These are phyloP conservation scores for Glarea lozoyensis DNA, from an alignment of 495 filamentous ascomycete species.

Conservation along the genomic window DNA sequence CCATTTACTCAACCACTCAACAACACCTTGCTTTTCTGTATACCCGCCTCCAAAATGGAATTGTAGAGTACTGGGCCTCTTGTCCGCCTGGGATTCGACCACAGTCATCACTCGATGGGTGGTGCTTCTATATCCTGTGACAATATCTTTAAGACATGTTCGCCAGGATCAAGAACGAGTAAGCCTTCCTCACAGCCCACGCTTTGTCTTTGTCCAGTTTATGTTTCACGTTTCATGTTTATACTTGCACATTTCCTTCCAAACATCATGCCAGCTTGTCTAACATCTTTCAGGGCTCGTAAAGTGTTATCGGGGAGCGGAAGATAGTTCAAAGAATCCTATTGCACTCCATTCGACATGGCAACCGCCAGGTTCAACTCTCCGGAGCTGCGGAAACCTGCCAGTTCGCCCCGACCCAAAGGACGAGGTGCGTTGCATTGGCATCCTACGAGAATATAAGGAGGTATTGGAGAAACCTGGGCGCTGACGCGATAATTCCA, in stretches of 20 bases:
- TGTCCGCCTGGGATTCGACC: no score
- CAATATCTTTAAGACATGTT: conserved; percentile 27
- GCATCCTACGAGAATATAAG: neutral
- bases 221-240: no score
- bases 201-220: neutral
- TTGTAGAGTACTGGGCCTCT: no score
- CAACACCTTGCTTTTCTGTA: neutral
- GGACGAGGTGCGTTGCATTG: conserved; percentile 42
- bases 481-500: conserved; percentile 20
- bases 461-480: neutral
- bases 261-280: conserved; percentile 2
- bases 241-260: no score
- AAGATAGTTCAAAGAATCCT: conserved; percentile 16
- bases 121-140: neutral
- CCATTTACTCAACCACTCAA: no score
- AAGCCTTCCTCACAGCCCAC: neutral
- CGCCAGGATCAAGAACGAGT: conserved; percentile 27
- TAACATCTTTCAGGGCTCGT: conserved; percentile 16
- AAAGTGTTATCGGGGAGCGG: conserved; percentile 16
- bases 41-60: neutral
- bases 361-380: conserved; percentile 18
- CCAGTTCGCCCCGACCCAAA: conserved; percentile 53
- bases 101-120: conserved; percentile 10
- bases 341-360: conserved; percentile 14
- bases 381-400: conserved; percentile 24